These are phyloP conservation scores for Atalantia buxifolia DNA, from an alignment of 345 rosid species.

Conservation along the genomic window DNA sequence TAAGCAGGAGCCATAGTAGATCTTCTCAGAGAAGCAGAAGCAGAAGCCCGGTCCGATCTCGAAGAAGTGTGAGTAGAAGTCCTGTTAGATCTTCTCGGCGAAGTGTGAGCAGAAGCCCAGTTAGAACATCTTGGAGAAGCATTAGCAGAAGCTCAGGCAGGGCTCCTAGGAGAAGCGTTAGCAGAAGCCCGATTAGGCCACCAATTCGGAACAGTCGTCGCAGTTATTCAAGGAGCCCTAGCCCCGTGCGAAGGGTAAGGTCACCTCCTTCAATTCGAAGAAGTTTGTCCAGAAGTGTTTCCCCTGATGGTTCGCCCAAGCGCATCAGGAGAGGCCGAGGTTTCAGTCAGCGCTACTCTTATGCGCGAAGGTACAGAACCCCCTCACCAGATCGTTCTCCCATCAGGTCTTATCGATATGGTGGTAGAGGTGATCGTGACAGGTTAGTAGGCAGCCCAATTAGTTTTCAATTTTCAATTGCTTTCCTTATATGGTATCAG, in stretches of 20 bases:
- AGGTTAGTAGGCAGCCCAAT: constrained; percentile 39
- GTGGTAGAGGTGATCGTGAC: constrained; percentile 62
- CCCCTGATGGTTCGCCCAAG: constrained; percentile 75
- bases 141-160: constrained; percentile 61
- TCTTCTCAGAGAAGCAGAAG: constrained; percentile 4
- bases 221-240: constrained; percentile 58
- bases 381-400: constrained; percentile 93
- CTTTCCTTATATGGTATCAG: neutral
- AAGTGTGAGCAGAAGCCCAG: constrained; percentile 24
- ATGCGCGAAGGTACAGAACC: constrained; percentile 82
- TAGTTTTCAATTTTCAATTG: neutral
- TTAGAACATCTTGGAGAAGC: constrained; percentile 36
- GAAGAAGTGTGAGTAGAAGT: constrained; percentile 35
- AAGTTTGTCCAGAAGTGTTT: constrained; percentile 79
- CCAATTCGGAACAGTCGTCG: constrained; percentile 52
- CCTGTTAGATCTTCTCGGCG: constrained; percentile 12
- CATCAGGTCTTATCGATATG: constrained; percentile 60
- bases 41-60: constrained; percentile 14
- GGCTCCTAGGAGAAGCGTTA: constrained; percentile 51
- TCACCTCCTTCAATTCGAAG: constrained; percentile 61
- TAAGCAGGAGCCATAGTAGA: constrained; percentile 33
- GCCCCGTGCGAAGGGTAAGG: constrained; percentile 48
- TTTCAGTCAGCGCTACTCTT: constrained; percentile 81
- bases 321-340: constrained; percentile 95
- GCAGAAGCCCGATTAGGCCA: constrained; percentile 57